A percentile compares a stretch with the other conserved stretches of the same genome.
Evolutionary conservation across 805 yeast species (phyloP).

Genomic region (Candida gorgasii): DNA sequence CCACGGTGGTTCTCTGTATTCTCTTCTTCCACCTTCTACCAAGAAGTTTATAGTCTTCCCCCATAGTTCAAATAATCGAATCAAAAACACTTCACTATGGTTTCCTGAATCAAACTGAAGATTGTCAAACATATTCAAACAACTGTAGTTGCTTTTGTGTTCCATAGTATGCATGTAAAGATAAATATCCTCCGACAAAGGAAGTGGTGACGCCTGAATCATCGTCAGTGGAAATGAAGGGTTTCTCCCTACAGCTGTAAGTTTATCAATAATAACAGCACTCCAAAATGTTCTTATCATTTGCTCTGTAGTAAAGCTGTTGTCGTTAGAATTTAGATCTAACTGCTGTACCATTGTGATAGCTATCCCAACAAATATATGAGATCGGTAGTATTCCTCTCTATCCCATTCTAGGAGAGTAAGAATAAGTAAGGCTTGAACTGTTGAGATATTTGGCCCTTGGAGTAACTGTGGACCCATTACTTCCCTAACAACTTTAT

Average conservation of each 20-base stretch:
- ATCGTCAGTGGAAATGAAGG: neutral
- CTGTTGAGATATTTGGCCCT: neutral
- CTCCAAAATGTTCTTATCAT: neutral
- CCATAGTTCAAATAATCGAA: neutral
- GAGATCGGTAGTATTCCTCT: neutral
- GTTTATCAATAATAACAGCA: neutral
- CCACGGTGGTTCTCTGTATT: neutral
- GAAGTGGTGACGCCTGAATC: neutral
- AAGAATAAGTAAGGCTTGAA: neutral
- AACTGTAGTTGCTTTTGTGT: neutral
- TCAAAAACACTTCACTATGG: neutral
- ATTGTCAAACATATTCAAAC: neutral
- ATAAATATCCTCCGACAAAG: neutral
- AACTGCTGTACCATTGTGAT: neutral
- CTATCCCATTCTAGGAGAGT: neutral
- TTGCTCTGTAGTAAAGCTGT: neutral
- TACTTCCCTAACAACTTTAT: neutral
- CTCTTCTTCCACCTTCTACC: neutral
- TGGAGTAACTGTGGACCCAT: neutral
- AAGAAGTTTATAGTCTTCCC: neutral
- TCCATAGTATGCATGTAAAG: neutral
- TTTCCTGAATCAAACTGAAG: neutral
- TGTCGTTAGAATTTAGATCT: neutral
- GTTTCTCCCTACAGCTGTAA: neutral
- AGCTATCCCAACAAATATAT: neutral